Percentiles rank a stretch among this genome's conserved stretches.
These are phyloP conservation scores for Pseudozyma thailandica DNA, from an alignment of 1,284 basidiomycete species.

Conservation along the genomic window DNA sequence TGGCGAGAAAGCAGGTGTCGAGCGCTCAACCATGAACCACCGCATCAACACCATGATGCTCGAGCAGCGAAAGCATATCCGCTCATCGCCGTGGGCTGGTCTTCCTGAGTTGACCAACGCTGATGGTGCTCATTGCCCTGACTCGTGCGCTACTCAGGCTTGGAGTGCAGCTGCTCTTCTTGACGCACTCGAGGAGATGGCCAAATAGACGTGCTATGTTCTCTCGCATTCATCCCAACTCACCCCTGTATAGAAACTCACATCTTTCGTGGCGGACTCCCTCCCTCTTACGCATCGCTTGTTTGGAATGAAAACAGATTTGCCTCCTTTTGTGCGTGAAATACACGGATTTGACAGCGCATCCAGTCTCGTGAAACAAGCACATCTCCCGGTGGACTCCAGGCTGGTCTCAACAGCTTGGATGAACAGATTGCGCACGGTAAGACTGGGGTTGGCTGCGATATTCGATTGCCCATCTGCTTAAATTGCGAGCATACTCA, in stretches of 20 bases:
- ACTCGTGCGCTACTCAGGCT: conserved; percentile 62
- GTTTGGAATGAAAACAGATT: background rate
- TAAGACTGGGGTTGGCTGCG: too few relatives aligned
- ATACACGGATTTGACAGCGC: too few relatives aligned
- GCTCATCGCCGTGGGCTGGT: conserved; percentile 56
- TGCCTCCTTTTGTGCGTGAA: background rate
- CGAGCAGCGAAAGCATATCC: conserved; percentile 54
- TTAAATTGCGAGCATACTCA: background rate
- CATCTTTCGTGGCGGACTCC: background rate
- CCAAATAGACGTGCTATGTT: conserved; percentile 13
- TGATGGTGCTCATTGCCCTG: conserved; percentile 53
- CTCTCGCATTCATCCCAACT: background rate
- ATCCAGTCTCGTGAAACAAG: too few relatives aligned
- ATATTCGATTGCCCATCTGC: background rate
- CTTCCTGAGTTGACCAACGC: conserved; percentile 63
- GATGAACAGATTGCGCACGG: too few relatives aligned
- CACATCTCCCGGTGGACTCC: too few relatives aligned
- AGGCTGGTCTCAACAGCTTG: too few relatives aligned
- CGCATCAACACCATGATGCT: conserved; percentile 51
- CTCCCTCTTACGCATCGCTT: background rate
- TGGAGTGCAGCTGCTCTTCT: conserved; percentile 61
- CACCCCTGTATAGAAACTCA: background rate
- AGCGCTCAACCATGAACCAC: conserved; percentile 45
- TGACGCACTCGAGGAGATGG: conserved; percentile 57
- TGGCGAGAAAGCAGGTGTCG: conserved; percentile 67